Evolutionary conservation across 768 basidiomycete species (phyloP), one percentile per base, ranked within the genome.

Genomic region (Pisolithus marmoratus): DNA sequence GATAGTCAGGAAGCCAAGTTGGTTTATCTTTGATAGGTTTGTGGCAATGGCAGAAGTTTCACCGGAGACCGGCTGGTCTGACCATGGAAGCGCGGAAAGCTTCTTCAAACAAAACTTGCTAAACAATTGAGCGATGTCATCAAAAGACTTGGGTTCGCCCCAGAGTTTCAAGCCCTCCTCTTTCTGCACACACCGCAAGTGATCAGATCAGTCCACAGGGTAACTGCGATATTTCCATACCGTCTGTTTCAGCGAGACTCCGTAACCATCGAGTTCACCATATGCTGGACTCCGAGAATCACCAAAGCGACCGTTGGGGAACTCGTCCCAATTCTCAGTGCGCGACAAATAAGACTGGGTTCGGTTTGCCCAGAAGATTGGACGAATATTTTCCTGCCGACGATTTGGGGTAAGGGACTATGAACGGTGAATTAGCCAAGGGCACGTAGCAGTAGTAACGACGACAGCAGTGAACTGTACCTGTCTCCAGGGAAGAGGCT

Each of bases 321-420:
- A 98, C 67, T 98, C 95, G 65, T 99, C 96, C 96, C 96, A 99
- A 64, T 96, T 91, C 66, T 96, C 94, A 14, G 96, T 98, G 49
- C 95, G 87, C 8, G 90, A 90, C 43, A 98, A 76, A 67, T 98
- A 98, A 1, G 94, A 96, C 64, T 94, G 89, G 36, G 93, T 81
- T 37, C 95, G 80, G 72, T 99, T 98, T 12, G 96, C 93, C 94
- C 95, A 98, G 76, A 98, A 98, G 64, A 99, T 98, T 3, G 96
- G 96, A 31, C 96, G 87, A 57, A 95, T 98, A 45, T 81, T 87
- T 71, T 99, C 96, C 57, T 83, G 77, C 46, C 95, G 87, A 52
- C 96, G 80, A 63, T 80, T 90, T 19, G 94, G 93, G 2, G 95
- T 98, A 58, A 98, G 87, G 19, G 85, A 92, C 89, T 93, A 38